phyloP scores from a whole-genome alignment of 2,329 filamentous ascomycete genomes.

The Pseudogymnoascus sp. region DNA sequence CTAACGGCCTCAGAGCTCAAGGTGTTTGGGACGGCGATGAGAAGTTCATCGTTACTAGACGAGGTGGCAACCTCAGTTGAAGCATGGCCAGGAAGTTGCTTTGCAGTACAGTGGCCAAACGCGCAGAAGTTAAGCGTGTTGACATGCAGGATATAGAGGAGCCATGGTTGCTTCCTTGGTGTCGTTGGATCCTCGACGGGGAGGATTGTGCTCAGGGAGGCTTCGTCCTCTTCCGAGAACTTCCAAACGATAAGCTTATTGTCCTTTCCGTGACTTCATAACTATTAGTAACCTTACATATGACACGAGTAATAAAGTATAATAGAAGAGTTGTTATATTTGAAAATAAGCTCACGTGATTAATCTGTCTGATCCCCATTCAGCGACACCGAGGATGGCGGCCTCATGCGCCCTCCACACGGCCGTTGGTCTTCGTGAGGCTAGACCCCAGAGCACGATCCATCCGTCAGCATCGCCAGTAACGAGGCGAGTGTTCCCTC shows the following conservation, averaged over 20 bases:
- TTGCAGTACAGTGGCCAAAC: constrained; percentile 46
- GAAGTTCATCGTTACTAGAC: constrained; percentile 34
- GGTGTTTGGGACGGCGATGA: constrained; percentile 76
- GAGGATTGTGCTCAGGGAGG: constrained; percentile 55
- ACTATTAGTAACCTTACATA: not conserved
- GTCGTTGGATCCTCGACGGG: constrained; percentile 56
- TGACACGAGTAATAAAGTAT: not conserved
- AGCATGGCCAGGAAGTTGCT: not conserved
- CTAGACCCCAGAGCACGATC: constrained; percentile 76
- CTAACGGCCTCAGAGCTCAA: constrained; percentile 61
- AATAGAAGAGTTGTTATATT: not conserved
- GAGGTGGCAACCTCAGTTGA: not conserved
- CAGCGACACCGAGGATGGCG: constrained; percentile 65
- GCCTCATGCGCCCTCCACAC: constrained; percentile 82
- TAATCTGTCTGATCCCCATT: constrained; percentile 64
- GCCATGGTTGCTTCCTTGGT: constrained; percentile 62
- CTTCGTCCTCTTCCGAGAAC: constrained; percentile 52
- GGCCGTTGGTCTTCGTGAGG: constrained; percentile 69
- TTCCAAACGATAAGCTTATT: constrained; percentile 83
- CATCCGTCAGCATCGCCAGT: constrained; percentile 89
- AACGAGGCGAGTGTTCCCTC: constrained; percentile 64
- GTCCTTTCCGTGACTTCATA: constrained; percentile 74
- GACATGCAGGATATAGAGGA: constrained; percentile 75
- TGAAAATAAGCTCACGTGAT: constrained; percentile 61
- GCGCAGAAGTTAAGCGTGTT: constrained; percentile 95